phyloP scores from a whole-genome alignment of 345 rosid genomes.

The Corchorus olitorius region DNA sequence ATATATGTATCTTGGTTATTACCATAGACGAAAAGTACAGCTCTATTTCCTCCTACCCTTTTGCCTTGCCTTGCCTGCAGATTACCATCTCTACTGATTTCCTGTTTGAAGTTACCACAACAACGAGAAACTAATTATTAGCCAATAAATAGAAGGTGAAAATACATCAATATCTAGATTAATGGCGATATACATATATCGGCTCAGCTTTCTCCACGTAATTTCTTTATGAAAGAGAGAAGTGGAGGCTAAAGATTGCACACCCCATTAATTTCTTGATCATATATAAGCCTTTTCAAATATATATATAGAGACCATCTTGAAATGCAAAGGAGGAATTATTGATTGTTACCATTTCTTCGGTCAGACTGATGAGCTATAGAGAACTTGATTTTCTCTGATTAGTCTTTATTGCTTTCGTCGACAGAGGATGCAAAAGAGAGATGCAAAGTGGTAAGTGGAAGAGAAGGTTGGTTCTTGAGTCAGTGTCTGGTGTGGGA shows the following conservation, averaged over 20 bases:
- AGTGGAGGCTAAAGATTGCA: neutral
- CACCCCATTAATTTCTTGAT: too few species aligned
- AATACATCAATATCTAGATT: neutral
- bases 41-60: constrained; percentile 48
- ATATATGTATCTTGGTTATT: neutral
- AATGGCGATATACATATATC: neutral
- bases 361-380: neutral
- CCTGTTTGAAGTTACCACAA: neutral
- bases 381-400: neutral
- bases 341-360: neutral
- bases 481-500: constrained; percentile 1
- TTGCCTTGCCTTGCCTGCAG: neutral
- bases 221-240: neutral
- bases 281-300: too few species aligned
- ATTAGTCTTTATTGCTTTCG: neutral
- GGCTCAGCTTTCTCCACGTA: neutral
- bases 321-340: neutral
- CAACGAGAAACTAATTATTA: neutral
- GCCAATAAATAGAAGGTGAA: neutral
- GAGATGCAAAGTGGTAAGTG: neutral
- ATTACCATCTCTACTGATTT: neutral
- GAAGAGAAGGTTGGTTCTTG: neutral
- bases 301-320: neutral
- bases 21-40: constrained; percentile 60
- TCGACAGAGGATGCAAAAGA: neutral